These are phyloP conservation scores for Botryobasidium botryosum DNA, from an alignment of 768 basidiomycete species.

Conservation along the genomic window DNA sequence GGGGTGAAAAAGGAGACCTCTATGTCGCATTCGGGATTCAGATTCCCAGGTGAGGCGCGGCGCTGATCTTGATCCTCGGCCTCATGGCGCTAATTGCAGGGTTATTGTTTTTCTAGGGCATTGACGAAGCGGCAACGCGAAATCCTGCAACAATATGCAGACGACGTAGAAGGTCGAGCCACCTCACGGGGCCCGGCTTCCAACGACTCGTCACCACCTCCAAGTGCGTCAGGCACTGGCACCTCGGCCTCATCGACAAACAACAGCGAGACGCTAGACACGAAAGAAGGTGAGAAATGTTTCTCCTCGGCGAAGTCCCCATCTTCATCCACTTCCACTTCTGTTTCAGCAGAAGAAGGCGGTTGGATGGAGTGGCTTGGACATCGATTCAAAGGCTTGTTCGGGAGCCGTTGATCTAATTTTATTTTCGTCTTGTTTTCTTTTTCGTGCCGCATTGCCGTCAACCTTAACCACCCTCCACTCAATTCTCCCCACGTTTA, in stretches of 20 bases:
- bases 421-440: too few species aligned
- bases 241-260: neutral
- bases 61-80: neutral
- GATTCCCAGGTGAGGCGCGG: constrained; percentile 65
- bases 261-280: neutral
- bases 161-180: constrained; percentile 69
- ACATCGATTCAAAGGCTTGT: too few species aligned
- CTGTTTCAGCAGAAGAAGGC: too few species aligned
- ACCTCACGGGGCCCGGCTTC: constrained; percentile 7
- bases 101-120: constrained; percentile 32
- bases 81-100: constrained; percentile 4
- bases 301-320: too few species aligned
- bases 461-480: too few species aligned
- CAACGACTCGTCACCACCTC: neutral
- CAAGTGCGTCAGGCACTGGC: neutral
- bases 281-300: neutral
- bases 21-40: constrained; percentile 78
- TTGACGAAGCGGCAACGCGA: constrained; percentile 71
- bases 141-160: constrained; percentile 77
- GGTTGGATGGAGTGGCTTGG: too few species aligned
- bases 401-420: too few species aligned
- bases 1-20: constrained; percentile 57
- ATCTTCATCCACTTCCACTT: too few species aligned
- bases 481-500: too few species aligned
- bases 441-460: too few species aligned